Evolutionary conservation across 2,329 filamentous ascomycete genomes (phyloP).

Genomic region (Ceratocystiopsis minuta): DNA sequence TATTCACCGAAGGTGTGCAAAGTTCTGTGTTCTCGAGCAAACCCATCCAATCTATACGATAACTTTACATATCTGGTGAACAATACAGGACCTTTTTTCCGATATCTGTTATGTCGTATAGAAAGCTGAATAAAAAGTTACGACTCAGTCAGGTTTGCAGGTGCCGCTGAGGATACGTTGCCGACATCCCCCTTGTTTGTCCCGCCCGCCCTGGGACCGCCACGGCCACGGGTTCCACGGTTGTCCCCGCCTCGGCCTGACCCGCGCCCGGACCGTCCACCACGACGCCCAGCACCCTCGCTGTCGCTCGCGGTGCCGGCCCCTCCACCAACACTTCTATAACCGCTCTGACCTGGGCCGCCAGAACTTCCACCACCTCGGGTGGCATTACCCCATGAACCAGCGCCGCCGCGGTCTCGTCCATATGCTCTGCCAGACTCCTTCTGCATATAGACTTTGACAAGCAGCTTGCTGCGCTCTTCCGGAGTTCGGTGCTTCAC

Average conservation of each 20-base stretch:
- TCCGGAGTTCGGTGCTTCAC: conserved; percentile 55
- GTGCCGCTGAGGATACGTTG: conserved; percentile 34
- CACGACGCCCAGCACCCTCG: conserved; percentile 36
- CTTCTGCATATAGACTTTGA: conserved; percentile 56
- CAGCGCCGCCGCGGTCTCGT: conserved; percentile 44
- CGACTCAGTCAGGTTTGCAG: conserved; percentile 12
- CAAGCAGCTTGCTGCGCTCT: conserved; percentile 60
- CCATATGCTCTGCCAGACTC: conserved; percentile 23
- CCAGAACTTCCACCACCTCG: conserved; percentile 40
- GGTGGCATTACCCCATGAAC: conserved; percentile 47
- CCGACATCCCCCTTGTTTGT: conserved; percentile 35
- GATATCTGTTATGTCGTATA: background rate
- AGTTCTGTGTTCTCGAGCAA: no score
- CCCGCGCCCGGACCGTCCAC: conserved; percentile 36
- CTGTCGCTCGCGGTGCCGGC: conserved; percentile 59
- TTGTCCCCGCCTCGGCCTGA: conserved; percentile 34
- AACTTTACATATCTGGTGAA: no score
- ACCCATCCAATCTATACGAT: no score
- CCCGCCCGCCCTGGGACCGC: conserved; percentile 21
- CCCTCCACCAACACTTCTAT: conserved; percentile 69
- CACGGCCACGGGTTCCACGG: conserved; percentile 36
- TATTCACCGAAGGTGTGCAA: no score
- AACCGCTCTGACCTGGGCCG: conserved; percentile 43
- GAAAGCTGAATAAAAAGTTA: background rate
- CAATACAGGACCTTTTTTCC: background rate